Conservation (phyloP, 1,284 basidiomycete species). For the Violaceomyces palustris region DNA sequence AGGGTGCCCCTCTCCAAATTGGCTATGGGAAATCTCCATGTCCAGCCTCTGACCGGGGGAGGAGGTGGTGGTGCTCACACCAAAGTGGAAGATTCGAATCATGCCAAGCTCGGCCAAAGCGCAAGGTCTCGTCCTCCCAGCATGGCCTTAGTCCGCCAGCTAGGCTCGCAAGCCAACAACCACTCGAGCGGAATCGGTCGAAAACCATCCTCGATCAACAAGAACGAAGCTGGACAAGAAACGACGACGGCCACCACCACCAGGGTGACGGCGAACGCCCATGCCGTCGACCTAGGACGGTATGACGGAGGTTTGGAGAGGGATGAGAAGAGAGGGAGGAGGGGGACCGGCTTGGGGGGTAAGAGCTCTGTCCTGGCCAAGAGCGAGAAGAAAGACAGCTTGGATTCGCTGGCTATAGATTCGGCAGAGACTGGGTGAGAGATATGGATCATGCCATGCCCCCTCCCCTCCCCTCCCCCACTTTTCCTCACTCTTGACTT, state of each 20-base stretch:
- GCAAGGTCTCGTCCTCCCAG: constrained; percentile 16
- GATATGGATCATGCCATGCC: too few species aligned
- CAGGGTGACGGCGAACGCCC: neutral
- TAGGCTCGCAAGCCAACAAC: constrained; percentile 13
- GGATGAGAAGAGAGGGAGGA: constrained; percentile 48
- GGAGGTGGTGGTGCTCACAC: too few species aligned
- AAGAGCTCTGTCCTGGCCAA: neutral
- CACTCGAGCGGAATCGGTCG: constrained; percentile 9
- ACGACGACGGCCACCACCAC: neutral
- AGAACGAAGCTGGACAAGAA: neutral
- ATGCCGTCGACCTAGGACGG: constrained; percentile 44
- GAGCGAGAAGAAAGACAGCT: neutral
- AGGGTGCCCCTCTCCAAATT: neutral
- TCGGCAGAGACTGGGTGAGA: too few species aligned
- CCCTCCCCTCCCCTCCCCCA: too few species aligned
- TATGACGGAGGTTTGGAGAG: constrained; percentile 53
- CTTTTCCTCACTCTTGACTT: too few species aligned
- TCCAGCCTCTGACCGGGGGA: constrained; percentile 15
- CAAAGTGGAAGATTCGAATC: constrained; percentile 4
- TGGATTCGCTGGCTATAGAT: constrained; percentile 16
- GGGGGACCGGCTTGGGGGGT: constrained; percentile 13
- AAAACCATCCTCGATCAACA: neutral
- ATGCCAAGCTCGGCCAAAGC: too few species aligned
- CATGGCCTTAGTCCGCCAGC: neutral
- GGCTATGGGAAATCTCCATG: neutral